phyloP scores from a whole-genome alignment of 306 rosid genomes.

The Malus domestica region DNA sequence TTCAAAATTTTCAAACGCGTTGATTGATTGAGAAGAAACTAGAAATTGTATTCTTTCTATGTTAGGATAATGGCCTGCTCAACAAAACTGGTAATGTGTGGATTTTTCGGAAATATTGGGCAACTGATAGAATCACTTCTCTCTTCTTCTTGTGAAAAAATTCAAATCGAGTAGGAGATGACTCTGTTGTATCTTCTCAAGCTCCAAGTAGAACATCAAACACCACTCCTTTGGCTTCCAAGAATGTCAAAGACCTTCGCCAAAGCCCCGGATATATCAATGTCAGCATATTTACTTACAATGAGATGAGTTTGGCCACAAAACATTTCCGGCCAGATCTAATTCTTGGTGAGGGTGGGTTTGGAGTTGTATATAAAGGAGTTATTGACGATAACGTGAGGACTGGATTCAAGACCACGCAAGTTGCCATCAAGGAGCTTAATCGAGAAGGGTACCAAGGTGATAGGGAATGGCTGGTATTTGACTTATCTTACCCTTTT shows the following conservation, averaged over 20 bases:
- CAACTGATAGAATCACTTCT: neutral
- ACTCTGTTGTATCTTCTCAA: slow-evolving; percentile 11
- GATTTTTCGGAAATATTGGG: neutral
- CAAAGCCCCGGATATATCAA: slow-evolving; percentile 53
- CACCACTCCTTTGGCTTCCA: slow-evolving; percentile 31
- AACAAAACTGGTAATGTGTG: neutral
- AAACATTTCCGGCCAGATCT: slow-evolving; percentile 77
- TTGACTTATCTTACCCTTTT: slow-evolving; percentile 10
- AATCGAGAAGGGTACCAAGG: slow-evolving; percentile 97
- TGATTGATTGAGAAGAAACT: neutral
- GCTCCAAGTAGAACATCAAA: slow-evolving; percentile 8
- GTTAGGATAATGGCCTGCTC: neutral
- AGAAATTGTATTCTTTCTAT: neutral
- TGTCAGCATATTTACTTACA: slow-evolving; percentile 62
- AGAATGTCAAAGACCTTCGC: slow-evolving; percentile 72
- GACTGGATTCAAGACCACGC: slow-evolving; percentile 44
- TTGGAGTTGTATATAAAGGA: slow-evolving; percentile 95
- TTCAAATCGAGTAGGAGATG: slow-evolving; percentile 34
- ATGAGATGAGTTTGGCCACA: slow-evolving; percentile 70
- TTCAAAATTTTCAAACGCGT: neutral
- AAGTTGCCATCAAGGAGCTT: slow-evolving; percentile 93
- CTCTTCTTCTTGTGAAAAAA: neutral
- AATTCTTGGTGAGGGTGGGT: slow-evolving; percentile 92
- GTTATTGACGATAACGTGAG: slow-evolving; percentile 63
- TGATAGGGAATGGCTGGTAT: slow-evolving; percentile 98